Evolutionary conservation across 306 rosid species (phyloP).

Genomic region (Vachellia pachyceras): DNA sequence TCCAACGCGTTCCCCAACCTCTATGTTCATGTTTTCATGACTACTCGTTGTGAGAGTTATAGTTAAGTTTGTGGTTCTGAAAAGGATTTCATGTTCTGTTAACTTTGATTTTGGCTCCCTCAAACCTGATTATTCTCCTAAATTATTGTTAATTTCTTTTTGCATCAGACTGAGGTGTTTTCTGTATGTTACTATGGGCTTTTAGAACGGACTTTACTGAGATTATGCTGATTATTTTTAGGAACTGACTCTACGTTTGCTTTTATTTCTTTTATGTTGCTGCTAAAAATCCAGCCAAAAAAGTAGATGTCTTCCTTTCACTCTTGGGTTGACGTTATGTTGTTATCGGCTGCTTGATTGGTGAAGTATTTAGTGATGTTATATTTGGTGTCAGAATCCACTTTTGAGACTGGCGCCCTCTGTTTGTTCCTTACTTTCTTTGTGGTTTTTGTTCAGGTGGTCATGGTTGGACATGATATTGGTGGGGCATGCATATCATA

Average conservation of each 20-base stretch:
- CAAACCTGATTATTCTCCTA: no score
- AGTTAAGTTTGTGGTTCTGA: conserved; percentile 1
- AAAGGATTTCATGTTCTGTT: not conserved
- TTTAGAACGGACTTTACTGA: not conserved
- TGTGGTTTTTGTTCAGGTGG: conserved; percentile 51
- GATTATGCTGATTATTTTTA: no score
- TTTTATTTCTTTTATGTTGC: not conserved
- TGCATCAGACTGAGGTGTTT: no score
- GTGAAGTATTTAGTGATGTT: not conserved
- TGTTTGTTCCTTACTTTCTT: conserved; percentile 28
- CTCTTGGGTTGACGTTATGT: conserved; percentile 2
- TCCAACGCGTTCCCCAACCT: no score
- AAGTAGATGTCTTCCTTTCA: not conserved
- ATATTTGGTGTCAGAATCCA: conserved; percentile 9
- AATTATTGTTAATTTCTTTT: no score
- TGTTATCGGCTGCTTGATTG: not conserved
- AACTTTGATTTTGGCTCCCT: not conserved
- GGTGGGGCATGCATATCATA: conserved; percentile 70
- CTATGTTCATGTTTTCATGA: no score
- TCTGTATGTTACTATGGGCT: no score
- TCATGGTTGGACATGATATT: conserved; percentile 76
- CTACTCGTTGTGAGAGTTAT: not conserved
- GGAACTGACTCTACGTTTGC: not conserved
- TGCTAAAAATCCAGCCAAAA: conserved; percentile 2
- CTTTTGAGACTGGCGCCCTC: conserved; percentile 12